Evolutionary conservation across 2,329 filamentous ascomycete species (phyloP), one percentile per base, ranked within the genome.

Genomic region (Colletotrichum sublineola): DNA sequence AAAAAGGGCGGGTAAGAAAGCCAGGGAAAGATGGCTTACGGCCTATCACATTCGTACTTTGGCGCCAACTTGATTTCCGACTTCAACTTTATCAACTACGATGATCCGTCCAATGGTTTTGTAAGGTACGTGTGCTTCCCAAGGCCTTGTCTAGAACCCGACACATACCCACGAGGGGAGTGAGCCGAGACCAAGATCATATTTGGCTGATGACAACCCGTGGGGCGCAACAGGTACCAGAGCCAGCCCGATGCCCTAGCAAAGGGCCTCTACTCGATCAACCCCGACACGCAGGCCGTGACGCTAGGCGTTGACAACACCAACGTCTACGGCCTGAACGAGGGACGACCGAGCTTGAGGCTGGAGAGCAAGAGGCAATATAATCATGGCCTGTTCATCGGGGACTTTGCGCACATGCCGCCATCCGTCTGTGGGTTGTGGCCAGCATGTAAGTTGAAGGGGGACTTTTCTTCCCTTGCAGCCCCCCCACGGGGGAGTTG

Each of bases 331-430:
- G 75, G 75, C 2, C 73, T 79, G 3, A 76, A 81, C 62, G 76
- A 79, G 67, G 87, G 86, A n/a, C 80, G 87, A 24, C 84, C 86
- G 12, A 93, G 91, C 74, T 87, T 95, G 50, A 88, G 93, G 20
- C 80, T 95, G 15, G 88, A 90, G 55, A 93, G 91, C 80, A 91
- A 89, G 65, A 85, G 88, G 62, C 80, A 84, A 5, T 95, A 90
- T 79, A 88, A 86, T 40, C 86, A 91, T 75, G 92, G 91, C 1
- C 86, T 94, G 12, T 90, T 94, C 76, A 90, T 95, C 62, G 85
- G 92, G 31, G 93, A 95, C 78, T 87, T 94, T 63, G 84, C 85
- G 24, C 92, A 95, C 76, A 94, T 95, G 91, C 92, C 93, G 3
- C 86, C 86, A 1, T 90, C 90, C 2, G 84, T 89, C 63, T 95